Percentiles rank a stretch among this genome's conserved stretches.
phyloP scores from a whole-genome alignment of 164 flowering plant species.

The Nymphaea thermarum region DNA sequence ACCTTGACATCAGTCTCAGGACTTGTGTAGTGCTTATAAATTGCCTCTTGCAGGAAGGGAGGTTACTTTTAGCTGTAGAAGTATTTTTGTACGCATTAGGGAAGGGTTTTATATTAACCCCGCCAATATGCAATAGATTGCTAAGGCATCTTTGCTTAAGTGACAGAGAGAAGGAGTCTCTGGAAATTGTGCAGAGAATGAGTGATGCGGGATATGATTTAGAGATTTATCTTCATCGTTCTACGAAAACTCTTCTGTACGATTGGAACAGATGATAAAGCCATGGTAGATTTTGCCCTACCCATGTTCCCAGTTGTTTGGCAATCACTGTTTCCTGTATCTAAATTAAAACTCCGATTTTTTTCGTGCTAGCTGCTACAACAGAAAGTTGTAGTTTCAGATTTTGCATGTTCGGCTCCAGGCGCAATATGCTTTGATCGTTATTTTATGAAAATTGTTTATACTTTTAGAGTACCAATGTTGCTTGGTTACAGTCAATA shows the following conservation, averaged over 20 bases:
- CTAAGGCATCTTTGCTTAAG: slow-evolving; percentile 25
- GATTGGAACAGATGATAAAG: slow-evolving; percentile 2
- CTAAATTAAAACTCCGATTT: no score
- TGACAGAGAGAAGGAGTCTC: slow-evolving; percentile 18
- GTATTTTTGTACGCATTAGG: slow-evolving; percentile 48
- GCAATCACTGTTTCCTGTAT: no score
- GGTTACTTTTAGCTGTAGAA: slow-evolving; percentile 38
- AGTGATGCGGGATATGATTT: slow-evolving; percentile 41
- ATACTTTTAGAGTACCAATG: no score
- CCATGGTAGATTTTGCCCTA: background rate
- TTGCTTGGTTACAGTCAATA: no score
- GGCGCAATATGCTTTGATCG: no score
- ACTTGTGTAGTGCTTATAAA: slow-evolving; percentile 57
- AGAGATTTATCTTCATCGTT: slow-evolving; percentile 20
- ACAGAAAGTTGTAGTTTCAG: no score
- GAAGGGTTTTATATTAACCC: slow-evolving; percentile 35
- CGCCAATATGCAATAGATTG: slow-evolving; percentile 35
- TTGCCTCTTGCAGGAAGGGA: slow-evolving; percentile 29
- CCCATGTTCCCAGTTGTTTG: background rate
- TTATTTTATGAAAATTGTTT: no score
- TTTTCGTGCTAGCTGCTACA: no score
- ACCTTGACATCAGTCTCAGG: slow-evolving; percentile 34
- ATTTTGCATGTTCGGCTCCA: no score
- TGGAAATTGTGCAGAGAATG: slow-evolving; percentile 37
- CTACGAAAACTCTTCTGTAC: slow-evolving; percentile 22